Percentiles rank a stretch among this genome's conserved stretches.
phyloP scores from a whole-genome alignment of 2,329 filamentous ascomycete genomes.

The Neopestalotiopsis sp. region DNA sequence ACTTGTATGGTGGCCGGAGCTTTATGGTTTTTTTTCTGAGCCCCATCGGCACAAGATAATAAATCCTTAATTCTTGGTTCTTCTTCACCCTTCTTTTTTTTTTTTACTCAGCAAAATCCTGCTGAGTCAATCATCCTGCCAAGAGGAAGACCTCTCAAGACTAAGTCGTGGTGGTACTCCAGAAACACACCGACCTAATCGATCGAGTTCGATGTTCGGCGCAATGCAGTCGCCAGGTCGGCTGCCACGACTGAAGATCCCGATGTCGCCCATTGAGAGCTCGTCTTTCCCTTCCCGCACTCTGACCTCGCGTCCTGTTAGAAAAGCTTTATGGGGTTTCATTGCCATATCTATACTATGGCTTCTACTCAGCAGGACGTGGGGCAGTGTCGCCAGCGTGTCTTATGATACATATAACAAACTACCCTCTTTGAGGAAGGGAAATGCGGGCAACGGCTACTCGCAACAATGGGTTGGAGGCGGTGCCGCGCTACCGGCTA shows the following conservation, averaged over 20 bases:
- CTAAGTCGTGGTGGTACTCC: background rate
- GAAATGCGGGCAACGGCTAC: slow-evolving; percentile 16
- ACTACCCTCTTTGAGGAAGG: slow-evolving; percentile 26
- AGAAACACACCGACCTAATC: background rate
- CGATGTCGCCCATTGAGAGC: slow-evolving; percentile 27
- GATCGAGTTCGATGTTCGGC: background rate
- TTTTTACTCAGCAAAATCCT: background rate
- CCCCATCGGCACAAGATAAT: background rate
- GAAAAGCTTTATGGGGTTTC: slow-evolving; percentile 27
- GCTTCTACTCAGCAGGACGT: slow-evolving; percentile 24
- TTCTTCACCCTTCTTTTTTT: background rate
- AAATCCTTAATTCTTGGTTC: background rate
- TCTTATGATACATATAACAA: slow-evolving; percentile 22
- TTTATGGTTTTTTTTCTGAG: background rate
- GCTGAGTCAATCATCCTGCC: background rate
- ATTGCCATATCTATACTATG: slow-evolving; percentile 24
- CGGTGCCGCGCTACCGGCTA: slow-evolving; percentile 23
- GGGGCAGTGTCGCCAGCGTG: slow-evolving; percentile 20
- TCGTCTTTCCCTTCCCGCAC: slow-evolving; percentile 17
- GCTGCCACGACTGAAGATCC: slow-evolving; percentile 19
- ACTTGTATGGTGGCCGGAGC: background rate
- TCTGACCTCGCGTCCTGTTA: slow-evolving; percentile 27
- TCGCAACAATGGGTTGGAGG: slow-evolving; percentile 30
- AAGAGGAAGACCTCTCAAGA: background rate
- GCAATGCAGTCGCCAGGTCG: slow-evolving; percentile 26